These are phyloP conservation scores for Entomortierella chlamydospora DNA, from an alignment of 192 early-diverging fungal genomes.

Conservation along the genomic window DNA sequence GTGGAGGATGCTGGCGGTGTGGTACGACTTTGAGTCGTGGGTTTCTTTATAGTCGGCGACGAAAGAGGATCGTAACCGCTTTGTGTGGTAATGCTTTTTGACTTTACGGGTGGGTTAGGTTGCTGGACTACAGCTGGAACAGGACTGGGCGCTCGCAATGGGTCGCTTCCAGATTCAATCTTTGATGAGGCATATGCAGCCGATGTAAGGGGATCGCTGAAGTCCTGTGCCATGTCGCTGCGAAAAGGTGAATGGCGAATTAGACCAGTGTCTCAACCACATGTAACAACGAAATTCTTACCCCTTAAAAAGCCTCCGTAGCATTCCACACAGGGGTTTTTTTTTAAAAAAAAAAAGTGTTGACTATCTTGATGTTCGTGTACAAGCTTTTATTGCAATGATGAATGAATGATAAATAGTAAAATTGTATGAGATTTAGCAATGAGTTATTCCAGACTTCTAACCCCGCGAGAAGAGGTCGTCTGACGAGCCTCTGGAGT, in stretches of 20 bases:
- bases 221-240: slow-evolving; percentile 41
- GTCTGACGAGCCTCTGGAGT: slow-evolving; percentile 13
- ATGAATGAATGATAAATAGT: slow-evolving; percentile 2
- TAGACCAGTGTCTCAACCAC: too few relatives aligned
- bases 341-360: too few relatives aligned
- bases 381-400: too few relatives aligned
- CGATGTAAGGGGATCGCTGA: slow-evolving; percentile 50
- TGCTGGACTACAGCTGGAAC: background rate
- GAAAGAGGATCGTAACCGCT: slow-evolving; percentile 1
- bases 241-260: background rate
- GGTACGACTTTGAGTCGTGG: background rate
- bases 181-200: slow-evolving; percentile 44
- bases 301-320: background rate
- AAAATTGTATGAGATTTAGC: background rate
- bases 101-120: background rate
- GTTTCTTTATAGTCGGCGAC: background rate
- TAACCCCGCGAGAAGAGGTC: slow-evolving; percentile 39
- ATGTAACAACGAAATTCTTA: too few relatives aligned
- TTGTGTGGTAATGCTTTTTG: slow-evolving; percentile 5
- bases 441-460: background rate
- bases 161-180: slow-evolving; percentile 22
- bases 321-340: too few relatives aligned
- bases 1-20: background rate
- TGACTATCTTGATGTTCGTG: too few relatives aligned
- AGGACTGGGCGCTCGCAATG: slow-evolving; percentile 9